Percentiles rank a stretch among this genome's conserved stretches.
These are phyloP conservation scores for Hemileccinum impolitum DNA, from an alignment of 768 basidiomycete species.

Conservation along the genomic window DNA sequence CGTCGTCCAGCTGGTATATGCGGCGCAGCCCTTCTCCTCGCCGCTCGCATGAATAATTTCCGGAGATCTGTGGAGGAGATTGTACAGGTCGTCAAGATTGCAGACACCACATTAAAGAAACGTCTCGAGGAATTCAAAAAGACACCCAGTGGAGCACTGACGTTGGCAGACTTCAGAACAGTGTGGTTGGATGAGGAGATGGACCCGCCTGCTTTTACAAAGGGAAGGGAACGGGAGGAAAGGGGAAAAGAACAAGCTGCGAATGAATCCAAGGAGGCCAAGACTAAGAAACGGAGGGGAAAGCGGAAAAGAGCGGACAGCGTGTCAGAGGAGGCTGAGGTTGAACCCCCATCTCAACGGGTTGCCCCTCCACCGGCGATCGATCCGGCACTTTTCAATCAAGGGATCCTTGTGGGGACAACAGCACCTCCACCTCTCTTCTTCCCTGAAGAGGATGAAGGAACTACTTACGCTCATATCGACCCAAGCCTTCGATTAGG, in stretches of 20 bases:
- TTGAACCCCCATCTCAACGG: slow-evolving; percentile 12
- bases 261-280: slow-evolving; percentile 27
- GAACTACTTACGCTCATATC: slow-evolving; percentile 43
- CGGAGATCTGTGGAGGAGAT: slow-evolving; percentile 90
- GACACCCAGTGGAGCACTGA: slow-evolving; percentile 81
- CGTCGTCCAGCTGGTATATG: slow-evolving; percentile 96
- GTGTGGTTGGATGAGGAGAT: slow-evolving; percentile 91
- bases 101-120: slow-evolving; percentile 92
- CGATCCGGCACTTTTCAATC: slow-evolving; percentile 57
- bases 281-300: slow-evolving; percentile 31
- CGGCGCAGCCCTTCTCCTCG: slow-evolving; percentile 90
- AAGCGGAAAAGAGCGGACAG: slow-evolving; percentile 41
- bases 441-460: slow-evolving; percentile 44
- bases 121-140: slow-evolving; percentile 92
- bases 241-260: slow-evolving; percentile 43
- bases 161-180: slow-evolving; percentile 83
- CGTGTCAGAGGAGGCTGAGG: slow-evolving; percentile 31
- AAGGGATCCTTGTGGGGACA: slow-evolving; percentile 66
- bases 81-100: slow-evolving; percentile 98
- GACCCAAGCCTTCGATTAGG: slow-evolving; percentile 50
- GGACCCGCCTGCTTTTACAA: slow-evolving; percentile 87
- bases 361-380: slow-evolving; percentile 32
- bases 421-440: slow-evolving; percentile 38
- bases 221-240: slow-evolving; percentile 69
- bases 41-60: slow-evolving; percentile 98